Base-by-base conservation (phyloP, 2,329 filamentous ascomycete species). In the Fusarium marasasianum region DNA sequence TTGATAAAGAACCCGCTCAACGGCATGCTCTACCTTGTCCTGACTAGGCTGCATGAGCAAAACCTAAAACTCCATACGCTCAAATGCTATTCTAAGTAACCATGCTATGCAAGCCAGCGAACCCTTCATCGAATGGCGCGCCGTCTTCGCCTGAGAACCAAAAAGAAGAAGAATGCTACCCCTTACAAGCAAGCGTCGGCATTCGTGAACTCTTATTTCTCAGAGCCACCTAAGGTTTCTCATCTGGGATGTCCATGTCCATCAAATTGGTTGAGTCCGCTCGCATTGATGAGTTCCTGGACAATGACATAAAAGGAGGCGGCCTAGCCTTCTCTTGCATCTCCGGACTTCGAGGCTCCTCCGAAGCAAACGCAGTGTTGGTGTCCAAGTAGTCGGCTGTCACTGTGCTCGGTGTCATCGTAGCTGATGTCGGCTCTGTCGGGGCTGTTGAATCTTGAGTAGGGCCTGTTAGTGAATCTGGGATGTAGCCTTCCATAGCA, bases 301-400 rank as follows among this genome's bases (percentile, higher is more conserved):
- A 65, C 20, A 72, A 35, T 6, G 73, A 51, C 60, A 81, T 75
- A 15, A 82, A 78, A 18, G 77, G 60, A 17, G 77, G 76, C 14
- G 76, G 77, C n/a, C 76, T 73, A 41, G 72, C 69, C 37, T 83
- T 81, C 70, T 87, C 84, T 72, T 85, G 83, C 85, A 87, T 87
- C 73, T 87, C 85, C 1, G 85, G 85, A n/a, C 70, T 77, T 57
- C 79, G 81, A 15, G 66, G n/a, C 47, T 58, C 74, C 29, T 76
- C 77, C 43, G 31, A 53, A 18, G 38, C 38, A 33, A 51, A 45
- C 26, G 47, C 29, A 13, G 40, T 15, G 33, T 62, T 56, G 24
- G 20, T 41, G 26, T 76, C 76, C 8, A 51, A 44, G 20, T 73
- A 60, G n/a, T 79, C 77, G 17, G 74, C 75, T 12, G 69, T 70